Evolutionary conservation across 2,329 filamentous ascomycete genomes (phyloP).

Genomic region (Hymenoscyphus infarciens): DNA sequence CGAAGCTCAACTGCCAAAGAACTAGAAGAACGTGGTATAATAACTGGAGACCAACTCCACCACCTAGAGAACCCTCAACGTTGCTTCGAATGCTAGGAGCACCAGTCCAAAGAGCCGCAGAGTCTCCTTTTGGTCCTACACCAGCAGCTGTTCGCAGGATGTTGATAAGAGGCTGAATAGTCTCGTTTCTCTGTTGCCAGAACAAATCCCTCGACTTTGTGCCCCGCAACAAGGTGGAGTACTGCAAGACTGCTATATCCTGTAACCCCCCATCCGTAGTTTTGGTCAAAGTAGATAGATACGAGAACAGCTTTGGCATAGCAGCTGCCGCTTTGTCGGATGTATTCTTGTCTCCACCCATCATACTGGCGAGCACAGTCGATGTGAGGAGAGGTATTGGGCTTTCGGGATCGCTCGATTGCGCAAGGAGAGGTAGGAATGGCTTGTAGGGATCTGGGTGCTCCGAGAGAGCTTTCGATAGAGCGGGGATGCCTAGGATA

Average conservation of each 20-base stretch:
- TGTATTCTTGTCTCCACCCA: conserved; percentile 59
- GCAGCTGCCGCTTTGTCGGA: conserved; percentile 60
- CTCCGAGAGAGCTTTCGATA: conserved; percentile 72
- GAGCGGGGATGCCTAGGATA: conserved; percentile 68
- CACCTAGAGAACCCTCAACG: conserved; percentile 62
- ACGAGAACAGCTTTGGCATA: conserved; percentile 79
- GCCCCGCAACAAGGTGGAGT: conserved; percentile 78
- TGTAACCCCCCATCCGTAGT: conserved; percentile 85
- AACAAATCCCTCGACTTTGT: conserved; percentile 74
- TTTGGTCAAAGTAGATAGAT: conserved; percentile 79
- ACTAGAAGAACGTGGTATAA: conserved; percentile 92
- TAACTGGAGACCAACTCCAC: conserved; percentile 85
- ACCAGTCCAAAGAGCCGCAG: conserved; percentile 59
- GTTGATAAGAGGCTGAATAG: conserved; percentile 73
- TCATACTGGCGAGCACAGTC: conserved; percentile 76
- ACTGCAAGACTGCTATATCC: conserved; percentile 91
- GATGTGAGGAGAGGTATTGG: conserved; percentile 87
- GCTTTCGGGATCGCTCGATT: conserved; percentile 70
- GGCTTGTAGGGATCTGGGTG: conserved; percentile 76
- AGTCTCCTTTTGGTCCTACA: conserved; percentile 62
- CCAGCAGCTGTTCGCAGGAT: conserved; percentile 77
- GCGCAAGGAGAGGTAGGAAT: conserved; percentile 77
- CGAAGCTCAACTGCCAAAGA: conserved; percentile 95
- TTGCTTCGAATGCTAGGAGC: conserved; percentile 49
- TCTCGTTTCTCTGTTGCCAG: conserved; percentile 88